Conservation (phyloP, 1,284 basidiomycete genomes). For the Hypsizygus ulmarius region DNA sequence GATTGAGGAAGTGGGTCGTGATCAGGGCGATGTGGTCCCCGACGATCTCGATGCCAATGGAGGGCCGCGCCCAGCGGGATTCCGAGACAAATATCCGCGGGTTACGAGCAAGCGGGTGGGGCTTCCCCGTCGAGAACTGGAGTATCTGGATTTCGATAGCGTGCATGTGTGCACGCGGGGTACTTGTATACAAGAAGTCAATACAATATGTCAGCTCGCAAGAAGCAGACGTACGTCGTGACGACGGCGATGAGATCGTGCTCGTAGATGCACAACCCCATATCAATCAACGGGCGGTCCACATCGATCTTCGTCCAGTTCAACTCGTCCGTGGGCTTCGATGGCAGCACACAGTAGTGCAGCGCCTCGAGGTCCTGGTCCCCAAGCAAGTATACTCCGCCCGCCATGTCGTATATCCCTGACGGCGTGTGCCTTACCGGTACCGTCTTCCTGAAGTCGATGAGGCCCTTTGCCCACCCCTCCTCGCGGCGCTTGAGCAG, state of each 20-base stretch:
- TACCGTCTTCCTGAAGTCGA: slow-evolving; percentile 26
- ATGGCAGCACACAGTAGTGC: slow-evolving; percentile 32
- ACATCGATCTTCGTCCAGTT: slow-evolving; percentile 36
- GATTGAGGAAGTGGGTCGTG: slow-evolving; percentile 27
- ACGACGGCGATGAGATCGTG: slow-evolving; percentile 48
- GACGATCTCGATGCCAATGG: slow-evolving; percentile 46
- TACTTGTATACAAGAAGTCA: slow-evolving; percentile 1
- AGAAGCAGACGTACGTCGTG: slow-evolving; percentile 31
- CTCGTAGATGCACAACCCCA: slow-evolving; percentile 46
- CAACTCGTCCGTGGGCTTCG: slow-evolving; percentile 17
- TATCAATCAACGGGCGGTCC: slow-evolving; percentile 32
- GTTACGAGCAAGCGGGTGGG: slow-evolving; percentile 40
- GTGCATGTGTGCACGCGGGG: background rate
- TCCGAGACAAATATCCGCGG: slow-evolving; percentile 32
- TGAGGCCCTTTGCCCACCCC: slow-evolving; percentile 28
- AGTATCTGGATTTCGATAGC: slow-evolving; percentile 32
- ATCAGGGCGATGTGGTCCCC: slow-evolving; percentile 46
- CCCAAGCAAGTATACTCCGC: slow-evolving; percentile 42
- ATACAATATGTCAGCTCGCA: too few relatives aligned
- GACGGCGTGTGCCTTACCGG: slow-evolving; percentile 30
- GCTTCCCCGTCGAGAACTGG: slow-evolving; percentile 40
- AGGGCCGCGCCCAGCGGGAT: slow-evolving; percentile 24
- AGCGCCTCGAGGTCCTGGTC: slow-evolving; percentile 25
- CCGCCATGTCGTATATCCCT: slow-evolving; percentile 45
- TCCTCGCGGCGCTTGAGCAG: slow-evolving; percentile 28